Evolutionary conservation across 1,284 basidiomycete species (phyloP).

Genomic region (Gymnopus androsaceus): DNA sequence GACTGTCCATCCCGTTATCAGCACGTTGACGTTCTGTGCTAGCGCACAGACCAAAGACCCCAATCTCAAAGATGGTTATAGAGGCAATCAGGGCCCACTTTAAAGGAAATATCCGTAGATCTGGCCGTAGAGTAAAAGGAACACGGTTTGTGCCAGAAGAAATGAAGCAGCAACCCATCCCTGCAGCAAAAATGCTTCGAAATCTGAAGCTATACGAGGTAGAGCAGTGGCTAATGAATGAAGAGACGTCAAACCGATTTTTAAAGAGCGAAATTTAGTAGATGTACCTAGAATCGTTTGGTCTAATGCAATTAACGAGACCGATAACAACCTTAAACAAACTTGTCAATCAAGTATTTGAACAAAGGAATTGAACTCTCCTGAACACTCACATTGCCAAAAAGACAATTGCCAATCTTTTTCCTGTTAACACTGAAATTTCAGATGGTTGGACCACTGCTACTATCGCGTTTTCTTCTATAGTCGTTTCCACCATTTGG

Average conservation of each 20-base stretch:
- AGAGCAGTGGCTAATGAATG: slow-evolving; percentile 33
- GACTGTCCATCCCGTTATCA: slow-evolving; percentile 51
- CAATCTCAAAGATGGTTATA: slow-evolving; percentile 43
- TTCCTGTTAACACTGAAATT: background rate
- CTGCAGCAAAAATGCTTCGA: slow-evolving; percentile 35
- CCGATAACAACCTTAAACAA: background rate
- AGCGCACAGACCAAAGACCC: slow-evolving; percentile 50
- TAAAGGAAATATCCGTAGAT: slow-evolving; percentile 33
- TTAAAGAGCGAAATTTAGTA: too few species aligned
- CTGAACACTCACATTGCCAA: background rate
- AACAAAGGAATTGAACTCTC: background rate
- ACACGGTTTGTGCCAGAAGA: slow-evolving; percentile 34
- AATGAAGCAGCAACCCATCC: slow-evolving; percentile 46
- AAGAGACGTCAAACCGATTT: too few species aligned
- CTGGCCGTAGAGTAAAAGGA: slow-evolving; percentile 30
- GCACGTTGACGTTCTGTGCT: slow-evolving; percentile 33
- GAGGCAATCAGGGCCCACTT: slow-evolving; percentile 44
- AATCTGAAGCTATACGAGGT: slow-evolving; percentile 44
- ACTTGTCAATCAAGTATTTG: too few species aligned
- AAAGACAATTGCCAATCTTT: background rate
- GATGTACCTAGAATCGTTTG: slow-evolving; percentile 40
- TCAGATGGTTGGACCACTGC: background rate
- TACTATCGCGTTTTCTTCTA: background rate
- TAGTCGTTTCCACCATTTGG: background rate
- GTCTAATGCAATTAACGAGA: slow-evolving; percentile 35